Conservation (phyloP, 2,329 filamentous ascomycete genomes). For the Alternaria novae-zelandiae region DNA sequence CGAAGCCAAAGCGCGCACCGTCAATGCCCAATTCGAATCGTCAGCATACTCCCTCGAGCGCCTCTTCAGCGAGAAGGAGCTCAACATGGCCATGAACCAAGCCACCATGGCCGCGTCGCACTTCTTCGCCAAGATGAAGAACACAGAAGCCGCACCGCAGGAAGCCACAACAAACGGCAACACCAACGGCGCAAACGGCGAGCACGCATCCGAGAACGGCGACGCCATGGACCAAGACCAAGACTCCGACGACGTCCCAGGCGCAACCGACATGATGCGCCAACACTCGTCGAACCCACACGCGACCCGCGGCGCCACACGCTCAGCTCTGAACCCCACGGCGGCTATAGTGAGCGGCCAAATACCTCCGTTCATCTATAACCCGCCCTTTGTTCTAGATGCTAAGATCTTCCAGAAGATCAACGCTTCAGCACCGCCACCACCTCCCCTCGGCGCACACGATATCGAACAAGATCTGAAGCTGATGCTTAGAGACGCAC, state of each 20-base stretch:
- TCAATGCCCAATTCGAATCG: constrained; percentile 64
- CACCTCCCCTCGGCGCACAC: constrained; percentile 49
- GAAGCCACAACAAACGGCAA: constrained; percentile 40
- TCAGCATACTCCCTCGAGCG: constrained; percentile 66
- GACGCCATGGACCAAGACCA: constrained; percentile 49
- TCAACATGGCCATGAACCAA: constrained; percentile 66
- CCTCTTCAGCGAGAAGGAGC: constrained; percentile 72
- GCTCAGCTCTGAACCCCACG: constrained; percentile 61
- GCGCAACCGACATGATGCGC: constrained; percentile 65
- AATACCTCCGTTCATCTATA: constrained; percentile 51
- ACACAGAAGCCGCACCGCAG: constrained; percentile 34
- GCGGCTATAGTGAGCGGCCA: constrained; percentile 53
- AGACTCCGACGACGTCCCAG: constrained; percentile 48
- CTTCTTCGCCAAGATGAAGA: constrained; percentile 63
- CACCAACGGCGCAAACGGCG: constrained; percentile 44
- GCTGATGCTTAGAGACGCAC: constrained; percentile 52
- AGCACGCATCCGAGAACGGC: constrained; percentile 42
- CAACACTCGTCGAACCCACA: constrained; percentile 65
- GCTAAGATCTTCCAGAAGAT: constrained; percentile 55
- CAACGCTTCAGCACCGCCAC: constrained; percentile 57
- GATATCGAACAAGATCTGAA: constrained; percentile 58
- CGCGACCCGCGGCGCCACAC: constrained; percentile 58
- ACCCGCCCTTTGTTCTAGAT: constrained; percentile 52
- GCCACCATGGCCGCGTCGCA: constrained; percentile 65
- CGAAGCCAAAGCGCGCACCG: constrained; percentile 59